Base-by-base conservation (phyloP, 805 yeast species). In the Candida loeiensis region DNA sequence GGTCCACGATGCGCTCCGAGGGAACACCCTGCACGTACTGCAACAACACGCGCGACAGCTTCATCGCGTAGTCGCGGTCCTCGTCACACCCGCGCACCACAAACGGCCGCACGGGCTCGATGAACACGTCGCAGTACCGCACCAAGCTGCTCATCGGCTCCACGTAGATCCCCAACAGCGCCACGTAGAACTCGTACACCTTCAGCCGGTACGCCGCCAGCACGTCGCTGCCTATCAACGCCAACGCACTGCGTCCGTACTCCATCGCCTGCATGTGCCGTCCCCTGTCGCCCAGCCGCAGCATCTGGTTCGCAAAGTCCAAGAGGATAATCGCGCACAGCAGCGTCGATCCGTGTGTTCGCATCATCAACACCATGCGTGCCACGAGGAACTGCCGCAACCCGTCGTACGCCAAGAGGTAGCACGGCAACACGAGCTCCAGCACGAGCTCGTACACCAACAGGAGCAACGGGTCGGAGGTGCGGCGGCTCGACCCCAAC, bases 141-240 rank as follows among this genome's bases (percentile, higher is more conserved):
- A 67, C 39, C 1, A 73, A 48, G 17, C 59, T 65, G 4, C 53
- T 43, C 17, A 62, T 28, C 1, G 79, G 73, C 35, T 72, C 75
- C 15, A 66, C 50, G 38, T 61, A 65, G 4, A 60, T 51, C 2
- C 76, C 80, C 45, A 74, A 44, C 3, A 69, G 57, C 16, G 59
- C 48, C 24, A 69, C 59, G 44, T 74, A 76, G 20, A 59, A 47
- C 45, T 70, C 71, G 45, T 72, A 71, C 6, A 73, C 62, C 17
- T 51, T 52, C 40, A 64, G 64, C 26, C 63, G 61, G 35, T 63
- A 55, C 36, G 63, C 63, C 15, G 64, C 49, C 6, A 69, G 56
- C 1, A 66, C 54, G 2, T 60, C 57, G 2, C 59, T 53, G 19
- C 55, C 64, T n/a, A 71, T 50, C 4, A 73, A 47, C 9, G 50